Evolutionary conservation across 192 early-diverging fungal species (phyloP).

Genomic region (Podila epigama): DNA sequence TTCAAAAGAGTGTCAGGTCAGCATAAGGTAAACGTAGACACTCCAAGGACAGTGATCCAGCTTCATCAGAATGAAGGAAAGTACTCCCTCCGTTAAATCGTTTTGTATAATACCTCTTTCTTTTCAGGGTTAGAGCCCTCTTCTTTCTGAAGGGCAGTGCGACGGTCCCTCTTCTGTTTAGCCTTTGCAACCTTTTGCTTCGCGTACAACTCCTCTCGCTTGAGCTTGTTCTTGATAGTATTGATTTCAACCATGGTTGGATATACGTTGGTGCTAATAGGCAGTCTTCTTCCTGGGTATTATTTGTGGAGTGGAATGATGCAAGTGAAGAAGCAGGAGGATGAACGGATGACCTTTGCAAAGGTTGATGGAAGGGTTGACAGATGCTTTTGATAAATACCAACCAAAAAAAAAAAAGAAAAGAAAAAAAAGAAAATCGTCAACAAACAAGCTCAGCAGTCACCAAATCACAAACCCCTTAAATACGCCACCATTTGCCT

Average conservation of each 20-base stretch:
- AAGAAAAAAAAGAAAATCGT: background rate
- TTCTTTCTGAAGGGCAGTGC: constrained; percentile 76
- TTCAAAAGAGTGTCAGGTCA: background rate
- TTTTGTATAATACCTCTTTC: constrained; percentile 62
- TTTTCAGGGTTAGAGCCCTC: constrained; percentile 86
- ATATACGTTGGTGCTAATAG: background rate
- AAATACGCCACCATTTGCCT: constrained; percentile 1
- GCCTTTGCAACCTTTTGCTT: constrained; percentile 79
- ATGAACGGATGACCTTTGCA: no score
- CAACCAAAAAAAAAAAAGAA: background rate
- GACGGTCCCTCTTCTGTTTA: constrained; percentile 74
- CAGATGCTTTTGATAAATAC: no score
- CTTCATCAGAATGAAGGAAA: no score
- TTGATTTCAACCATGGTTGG: constrained; percentile 52
- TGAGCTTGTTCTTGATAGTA: constrained; percentile 84
- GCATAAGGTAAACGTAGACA: background rate
- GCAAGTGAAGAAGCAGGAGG: no score
- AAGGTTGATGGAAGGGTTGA: no score
- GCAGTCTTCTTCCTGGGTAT: background rate
- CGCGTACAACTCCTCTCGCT: constrained; percentile 81
- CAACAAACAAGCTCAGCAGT: background rate
- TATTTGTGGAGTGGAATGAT: background rate
- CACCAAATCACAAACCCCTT: background rate
- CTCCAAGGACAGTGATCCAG: no score
- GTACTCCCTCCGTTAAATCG: background rate